A percentile compares a stretch with the other conserved stretches of the same genome.
Evolutionary conservation across 805 yeast genomes (phyloP).

Genomic region (Kazachstania bromeliacearum): DNA sequence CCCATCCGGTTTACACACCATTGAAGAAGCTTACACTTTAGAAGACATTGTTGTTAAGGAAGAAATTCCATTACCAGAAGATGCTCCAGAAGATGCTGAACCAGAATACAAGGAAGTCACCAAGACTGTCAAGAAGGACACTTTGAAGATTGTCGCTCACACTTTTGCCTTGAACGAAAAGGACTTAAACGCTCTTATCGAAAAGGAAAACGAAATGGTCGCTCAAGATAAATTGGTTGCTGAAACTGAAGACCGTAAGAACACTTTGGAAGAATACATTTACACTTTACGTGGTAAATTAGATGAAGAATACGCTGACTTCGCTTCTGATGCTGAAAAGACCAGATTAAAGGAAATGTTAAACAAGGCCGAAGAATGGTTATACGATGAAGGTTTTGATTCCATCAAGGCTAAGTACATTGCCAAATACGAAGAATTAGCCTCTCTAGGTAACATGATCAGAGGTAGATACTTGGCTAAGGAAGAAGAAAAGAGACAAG

Average conservation of each 20-base stretch:
- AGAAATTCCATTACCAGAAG: conserved; percentile 51
- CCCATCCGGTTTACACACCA: conserved; percentile 89
- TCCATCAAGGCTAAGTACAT: conserved; percentile 92
- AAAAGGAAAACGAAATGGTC: conserved; percentile 75
- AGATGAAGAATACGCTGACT: conserved; percentile 80
- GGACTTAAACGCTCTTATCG: conserved; percentile 53
- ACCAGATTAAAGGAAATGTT: conserved; percentile 62
- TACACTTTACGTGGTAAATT: conserved; percentile 95
- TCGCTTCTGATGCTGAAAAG: conserved; percentile 90
- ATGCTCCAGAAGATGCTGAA: conserved; percentile 51
- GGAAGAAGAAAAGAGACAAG: conserved; percentile 92
- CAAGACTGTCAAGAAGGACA: conserved; percentile 87
- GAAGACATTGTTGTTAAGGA: conserved; percentile 88
- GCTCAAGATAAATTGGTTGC: conserved; percentile 93
- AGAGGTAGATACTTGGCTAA: conserved; percentile 90
- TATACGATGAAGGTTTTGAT: conserved; percentile 95
- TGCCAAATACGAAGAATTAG: conserved; percentile 96
- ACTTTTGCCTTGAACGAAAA: conserved; percentile 54
- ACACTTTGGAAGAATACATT: conserved; percentile 96
- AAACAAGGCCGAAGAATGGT: conserved; percentile 91
- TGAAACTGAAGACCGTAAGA: conserved; percentile 98
- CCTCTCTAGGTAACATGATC: conserved; percentile 87
- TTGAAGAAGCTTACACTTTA: conserved; percentile 90
- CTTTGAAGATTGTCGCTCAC: conserved; percentile 49
- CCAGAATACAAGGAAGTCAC: conserved; percentile 85